These are phyloP conservation scores for Spinellus fusiger DNA, from an alignment of 192 early-diverging fungal genomes.

Conservation along the genomic window DNA sequence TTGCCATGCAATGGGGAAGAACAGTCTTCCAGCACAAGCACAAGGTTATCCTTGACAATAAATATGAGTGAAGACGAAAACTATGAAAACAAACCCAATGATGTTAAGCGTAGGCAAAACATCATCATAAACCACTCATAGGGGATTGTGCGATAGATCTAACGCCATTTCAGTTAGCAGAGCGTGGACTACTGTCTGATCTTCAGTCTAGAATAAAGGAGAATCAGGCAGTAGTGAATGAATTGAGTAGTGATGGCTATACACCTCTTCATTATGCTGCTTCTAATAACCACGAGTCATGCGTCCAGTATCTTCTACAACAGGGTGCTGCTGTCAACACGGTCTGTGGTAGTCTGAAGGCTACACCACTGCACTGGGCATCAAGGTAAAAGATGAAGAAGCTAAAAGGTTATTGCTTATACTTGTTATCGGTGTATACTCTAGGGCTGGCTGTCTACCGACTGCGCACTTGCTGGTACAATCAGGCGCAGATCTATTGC, in stretches of 20 bases:
- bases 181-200: conserved; percentile 56
- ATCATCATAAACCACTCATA: no score
- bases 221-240: conserved; percentile 40
- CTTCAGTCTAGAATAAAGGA: conserved; percentile 52
- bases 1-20: background rate
- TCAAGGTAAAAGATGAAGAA: conserved; percentile 41
- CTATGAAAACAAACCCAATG: no score
- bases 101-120: no score
- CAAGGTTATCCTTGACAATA: background rate
- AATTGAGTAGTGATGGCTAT: conserved; percentile 60
- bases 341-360: conserved; percentile 68
- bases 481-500: conserved; percentile 64
- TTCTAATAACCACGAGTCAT: conserved; percentile 61
- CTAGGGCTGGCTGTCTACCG: conserved; percentile 65
- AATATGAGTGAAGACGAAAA: background rate
- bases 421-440: background rate
- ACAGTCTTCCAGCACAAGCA: background rate
- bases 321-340: conserved; percentile 70
- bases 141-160: no score
- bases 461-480: conserved; percentile 68
- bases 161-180: background rate
- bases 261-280: conserved; percentile 86
- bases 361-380: conserved; percentile 94
- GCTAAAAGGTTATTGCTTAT: background rate
- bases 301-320: conserved; percentile 75